Percentiles rank a stretch among this genome's conserved stretches.
phyloP scores from a whole-genome alignment of 495 filamentous ascomycete genomes.

The Hypoxylon fuscum region DNA sequence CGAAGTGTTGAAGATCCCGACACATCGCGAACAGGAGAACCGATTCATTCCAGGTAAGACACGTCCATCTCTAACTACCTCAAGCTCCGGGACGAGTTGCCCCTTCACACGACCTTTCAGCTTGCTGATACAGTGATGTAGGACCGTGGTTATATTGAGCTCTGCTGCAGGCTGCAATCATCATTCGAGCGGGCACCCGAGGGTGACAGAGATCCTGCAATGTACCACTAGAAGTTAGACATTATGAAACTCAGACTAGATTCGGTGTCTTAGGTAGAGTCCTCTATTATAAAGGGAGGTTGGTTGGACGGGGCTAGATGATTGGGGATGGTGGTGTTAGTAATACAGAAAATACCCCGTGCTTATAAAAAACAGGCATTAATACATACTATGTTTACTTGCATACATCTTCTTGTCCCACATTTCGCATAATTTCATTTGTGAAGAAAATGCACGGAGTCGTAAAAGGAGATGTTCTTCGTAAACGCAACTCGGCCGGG shows the following conservation, averaged over 20 bases:
- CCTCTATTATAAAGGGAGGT: neutral
- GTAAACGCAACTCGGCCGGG: neutral
- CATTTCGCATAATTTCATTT: too few relatives aligned
- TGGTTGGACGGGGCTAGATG: too few relatives aligned
- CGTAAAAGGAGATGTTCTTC: too few relatives aligned
- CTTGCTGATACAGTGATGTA: constrained; percentile 18
- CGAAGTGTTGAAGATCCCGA: constrained; percentile 53
- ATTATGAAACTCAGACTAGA: neutral
- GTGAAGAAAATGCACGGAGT: too few relatives aligned
- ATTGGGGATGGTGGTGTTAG: too few relatives aligned
- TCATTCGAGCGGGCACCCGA: constrained; percentile 7
- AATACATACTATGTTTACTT: too few relatives aligned
- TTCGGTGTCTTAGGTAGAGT: constrained; percentile 1
- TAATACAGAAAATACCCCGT: too few relatives aligned
- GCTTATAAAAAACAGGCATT: constrained; percentile 1
- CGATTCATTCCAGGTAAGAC: constrained; percentile 44
- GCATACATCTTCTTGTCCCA: neutral
- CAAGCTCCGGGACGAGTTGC: constrained; percentile 9
- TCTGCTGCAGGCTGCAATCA: neutral
- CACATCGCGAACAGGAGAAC: constrained; percentile 44
- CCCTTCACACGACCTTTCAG: neutral
- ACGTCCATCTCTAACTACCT: neutral
- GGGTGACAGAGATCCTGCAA: constrained; percentile 10
- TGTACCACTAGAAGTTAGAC: constrained; percentile 17
- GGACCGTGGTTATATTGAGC: constrained; percentile 38